Evolutionary conservation across 2,329 filamentous ascomycete genomes (phyloP).

Genomic region (Botrytis porri): DNA sequence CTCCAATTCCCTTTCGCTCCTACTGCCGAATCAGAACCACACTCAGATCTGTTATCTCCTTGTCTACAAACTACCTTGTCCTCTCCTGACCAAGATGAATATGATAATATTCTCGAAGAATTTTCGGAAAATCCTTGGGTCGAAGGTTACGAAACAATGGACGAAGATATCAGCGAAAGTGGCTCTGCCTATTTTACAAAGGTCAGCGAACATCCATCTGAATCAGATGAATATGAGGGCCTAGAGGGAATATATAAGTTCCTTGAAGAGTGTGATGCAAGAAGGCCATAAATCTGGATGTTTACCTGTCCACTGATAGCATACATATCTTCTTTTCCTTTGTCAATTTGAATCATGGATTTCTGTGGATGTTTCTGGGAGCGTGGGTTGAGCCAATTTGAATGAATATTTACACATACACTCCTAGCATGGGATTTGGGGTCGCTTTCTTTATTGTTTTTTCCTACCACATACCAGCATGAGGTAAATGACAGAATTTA

Average conservation of each 20-base stretch:
- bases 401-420: neutral
- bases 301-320: neutral
- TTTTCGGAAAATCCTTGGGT: constrained; percentile 36
- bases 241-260: constrained; percentile 65
- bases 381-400: neutral
- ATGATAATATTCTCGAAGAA: constrained; percentile 28
- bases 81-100: constrained; percentile 35
- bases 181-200: constrained; percentile 36
- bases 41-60: constrained; percentile 29
- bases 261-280: constrained; percentile 58
- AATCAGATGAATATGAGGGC: constrained; percentile 50
- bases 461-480: neutral
- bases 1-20: constrained; percentile 86
- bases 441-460: neutral
- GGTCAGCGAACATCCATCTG: constrained; percentile 42
- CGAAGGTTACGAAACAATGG: constrained; percentile 36
- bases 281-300: neutral
- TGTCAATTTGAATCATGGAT: neutral
- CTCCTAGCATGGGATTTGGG: neutral
- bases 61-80: constrained; percentile 21
- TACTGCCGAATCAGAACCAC: constrained; percentile 42
- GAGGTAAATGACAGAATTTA: neutral
- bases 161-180: constrained; percentile 31
- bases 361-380: neutral
- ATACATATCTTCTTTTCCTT: constrained; percentile 2